phyloP scores from a whole-genome alignment of 1,139 yeast genomes.

The Arxiozyma heterogenica region DNA sequence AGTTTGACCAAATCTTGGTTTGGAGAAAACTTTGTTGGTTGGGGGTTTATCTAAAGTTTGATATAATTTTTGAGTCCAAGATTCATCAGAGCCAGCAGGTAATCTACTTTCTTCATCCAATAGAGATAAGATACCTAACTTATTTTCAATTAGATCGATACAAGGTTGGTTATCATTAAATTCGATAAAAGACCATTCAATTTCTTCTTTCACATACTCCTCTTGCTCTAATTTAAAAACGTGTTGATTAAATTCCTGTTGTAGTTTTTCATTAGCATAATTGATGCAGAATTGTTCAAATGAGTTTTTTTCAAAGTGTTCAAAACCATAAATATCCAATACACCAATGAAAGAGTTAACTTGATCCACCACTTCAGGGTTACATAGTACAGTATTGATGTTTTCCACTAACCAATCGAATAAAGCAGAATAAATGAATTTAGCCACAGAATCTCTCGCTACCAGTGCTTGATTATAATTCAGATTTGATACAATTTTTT shows the following conservation, averaged over 20 bases:
- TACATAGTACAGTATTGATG: slow-evolving; percentile 76
- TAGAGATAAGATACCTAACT: slow-evolving; percentile 78
- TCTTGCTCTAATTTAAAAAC: slow-evolving; percentile 96
- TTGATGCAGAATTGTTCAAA: slow-evolving; percentile 97
- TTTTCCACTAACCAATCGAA: slow-evolving; percentile 94
- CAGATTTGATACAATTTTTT: slow-evolving; percentile 79
- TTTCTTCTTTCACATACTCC: slow-evolving; percentile 84
- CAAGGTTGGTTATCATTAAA: slow-evolving; percentile 98
- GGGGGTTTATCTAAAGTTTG: slow-evolving; percentile 79
- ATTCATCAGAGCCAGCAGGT: slow-evolving; percentile 90
- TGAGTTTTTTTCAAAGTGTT: slow-evolving; percentile 88
- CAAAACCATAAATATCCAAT: slow-evolving; percentile 95
- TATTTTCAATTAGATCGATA: slow-evolving; percentile 85
- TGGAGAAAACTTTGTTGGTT: slow-evolving; percentile 71
- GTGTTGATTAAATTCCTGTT: slow-evolving; percentile 96
- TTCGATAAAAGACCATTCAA: slow-evolving; percentile 96
- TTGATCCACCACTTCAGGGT: slow-evolving; percentile 53
- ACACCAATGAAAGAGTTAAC: slow-evolving; percentile 86
- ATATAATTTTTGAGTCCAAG: slow-evolving; percentile 88
- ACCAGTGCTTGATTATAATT: slow-evolving; percentile 81
- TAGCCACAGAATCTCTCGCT: slow-evolving; percentile 93
- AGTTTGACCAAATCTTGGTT: slow-evolving; percentile 91
- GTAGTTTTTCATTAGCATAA: slow-evolving; percentile 94
- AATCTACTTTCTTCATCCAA: slow-evolving; percentile 94
- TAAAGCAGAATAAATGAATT: slow-evolving; percentile 83